phyloP scores from a whole-genome alignment of 2,329 filamentous ascomycete species.

The Curvularia hawaiiensis region DNA sequence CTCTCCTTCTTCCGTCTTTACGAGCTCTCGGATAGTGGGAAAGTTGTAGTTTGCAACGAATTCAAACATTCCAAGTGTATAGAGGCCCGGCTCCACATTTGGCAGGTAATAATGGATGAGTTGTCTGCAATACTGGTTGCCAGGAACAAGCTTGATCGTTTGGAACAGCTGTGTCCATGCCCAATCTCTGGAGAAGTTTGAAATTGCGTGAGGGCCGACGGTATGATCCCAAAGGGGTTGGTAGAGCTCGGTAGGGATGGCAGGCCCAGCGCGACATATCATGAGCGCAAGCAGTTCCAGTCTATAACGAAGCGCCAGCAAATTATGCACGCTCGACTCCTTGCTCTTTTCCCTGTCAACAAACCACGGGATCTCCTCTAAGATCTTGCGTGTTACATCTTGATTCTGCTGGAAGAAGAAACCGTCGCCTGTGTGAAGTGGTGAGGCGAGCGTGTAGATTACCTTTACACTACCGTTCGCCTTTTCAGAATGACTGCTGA shows the following conservation, averaged over 20 bases:
- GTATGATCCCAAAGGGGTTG: conserved; percentile 73
- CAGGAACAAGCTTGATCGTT: conserved; percentile 22
- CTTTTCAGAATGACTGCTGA: conserved; percentile 65
- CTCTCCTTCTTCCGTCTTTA: conserved; percentile 26
- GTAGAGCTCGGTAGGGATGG: conserved; percentile 67
- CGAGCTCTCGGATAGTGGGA: conserved; percentile 21
- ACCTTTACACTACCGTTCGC: conserved; percentile 76
- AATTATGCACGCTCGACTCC: conserved; percentile 17
- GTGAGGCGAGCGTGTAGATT: conserved; percentile 43
- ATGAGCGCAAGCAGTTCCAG: conserved; percentile 64
- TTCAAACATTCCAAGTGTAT: conserved; percentile 65
- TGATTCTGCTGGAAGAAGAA: conserved; percentile 34
- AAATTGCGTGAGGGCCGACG: conserved; percentile 67
- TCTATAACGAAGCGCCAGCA: conserved; percentile 38
- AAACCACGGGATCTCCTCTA: conserved; percentile 49
- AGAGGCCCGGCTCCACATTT: conserved; percentile 60
- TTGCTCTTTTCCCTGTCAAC: conserved; percentile 29
- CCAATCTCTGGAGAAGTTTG: conserved; percentile 64
- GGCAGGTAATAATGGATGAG: conserved; percentile 60
- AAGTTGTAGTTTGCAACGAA: conserved; percentile 60
- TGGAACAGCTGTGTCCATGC: conserved; percentile 64
- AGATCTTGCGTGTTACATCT: conserved; percentile 36
- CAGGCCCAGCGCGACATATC: conserved; percentile 64
- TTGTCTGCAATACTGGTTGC: conserved; percentile 39
- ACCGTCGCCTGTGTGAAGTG: conserved; percentile 19